A percentile compares a stretch with the other conserved stretches of the same genome.
Evolutionary conservation across 192 early-diverging fungal species (phyloP).

Genomic region (Coemansia sp.): DNA sequence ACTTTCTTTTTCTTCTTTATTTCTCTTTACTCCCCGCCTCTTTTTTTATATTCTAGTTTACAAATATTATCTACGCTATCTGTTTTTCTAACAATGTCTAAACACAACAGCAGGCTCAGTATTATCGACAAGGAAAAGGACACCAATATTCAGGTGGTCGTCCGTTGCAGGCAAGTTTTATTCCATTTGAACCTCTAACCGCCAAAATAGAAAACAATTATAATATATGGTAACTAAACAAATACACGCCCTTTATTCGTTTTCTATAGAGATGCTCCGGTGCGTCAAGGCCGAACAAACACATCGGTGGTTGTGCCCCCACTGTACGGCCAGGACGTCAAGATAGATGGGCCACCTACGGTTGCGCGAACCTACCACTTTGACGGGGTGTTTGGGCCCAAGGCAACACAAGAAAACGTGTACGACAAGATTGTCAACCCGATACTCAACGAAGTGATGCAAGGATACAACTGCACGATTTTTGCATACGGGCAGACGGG

Average conservation of each 20-base stretch:
- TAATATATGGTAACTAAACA: not conserved
- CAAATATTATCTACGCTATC: not conserved
- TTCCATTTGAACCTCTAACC: not conserved
- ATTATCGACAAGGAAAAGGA: constrained; percentile 54
- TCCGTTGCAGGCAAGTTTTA: constrained; percentile 68
- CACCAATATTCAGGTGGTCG: constrained; percentile 79
- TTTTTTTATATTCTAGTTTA: constrained; percentile 11
- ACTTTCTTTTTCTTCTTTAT: constrained; percentile 10
- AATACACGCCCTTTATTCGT: too few relatives aligned
- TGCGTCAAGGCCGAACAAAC: constrained; percentile 2
- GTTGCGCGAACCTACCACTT: constrained; percentile 76
- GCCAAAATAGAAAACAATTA: not conserved
- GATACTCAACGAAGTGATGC: constrained; percentile 77
- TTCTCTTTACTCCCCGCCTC: too few relatives aligned
- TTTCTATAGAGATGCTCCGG: constrained; percentile 27
- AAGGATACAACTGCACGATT: constrained; percentile 78
- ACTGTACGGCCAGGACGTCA: constrained; percentile 61
- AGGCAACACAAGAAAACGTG: constrained; percentile 73
- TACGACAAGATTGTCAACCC: constrained; percentile 77
- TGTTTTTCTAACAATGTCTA: constrained; percentile 4
- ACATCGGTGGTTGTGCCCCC: constrained; percentile 60
- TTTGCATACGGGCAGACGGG: constrained; percentile 90
- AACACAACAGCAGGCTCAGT: constrained; percentile 9
- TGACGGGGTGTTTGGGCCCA: constrained; percentile 85
- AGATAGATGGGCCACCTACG: constrained; percentile 48